Base-by-base conservation (phyloP, 2,329 filamentous ascomycete species). In the Calonectria pauciramosa region DNA sequence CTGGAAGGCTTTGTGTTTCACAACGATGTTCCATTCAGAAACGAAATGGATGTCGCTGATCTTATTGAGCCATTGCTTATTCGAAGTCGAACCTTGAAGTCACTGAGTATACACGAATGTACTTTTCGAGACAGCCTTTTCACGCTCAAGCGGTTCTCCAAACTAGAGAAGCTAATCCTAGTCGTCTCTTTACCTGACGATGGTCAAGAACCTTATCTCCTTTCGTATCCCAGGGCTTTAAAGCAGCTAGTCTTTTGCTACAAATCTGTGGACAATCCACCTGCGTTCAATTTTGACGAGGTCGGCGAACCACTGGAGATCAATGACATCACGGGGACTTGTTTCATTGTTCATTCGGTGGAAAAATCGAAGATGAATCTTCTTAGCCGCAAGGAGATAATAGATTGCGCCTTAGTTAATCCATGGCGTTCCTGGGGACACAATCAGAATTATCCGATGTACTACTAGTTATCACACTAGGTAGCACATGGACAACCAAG, bases 121-220 rank as follows among this genome's bases (percentile, higher is more conserved):
- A 7, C 16, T 44, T 20, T 44, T 44, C 18, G 41, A 11, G 41
- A 10, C 41, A n/a, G 3, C 41, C 6, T 8, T 44, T 44, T 8
- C 14, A 16, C 18, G 4, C 16, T 44, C 41, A 10, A 44, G 7
- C 18, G 18, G 18, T 44, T 44, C 9, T 44, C 18, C 41, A 44
- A 16, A 7, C 14, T 44, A 3, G 41, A n/a, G 8, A 44, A 44
- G 9, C 16, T 44, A 16, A 9, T 18, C 9, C 16, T 44, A n/a
- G 5, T 8, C 9, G 5, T 8, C 6, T n/a, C 11, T 16, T 20
- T 20, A 5, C 5, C 7, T 4, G n/a, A 3, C 2, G 7, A n/a
- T 20, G 18, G 1, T 16, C 41, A 7, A n/a, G 41, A 44, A 44
- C n/a, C 18, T 44, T 8, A 20, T 16, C 18, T 3, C 14, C 7